A percentile compares a stretch with the other conserved stretches of the same genome.
Evolutionary conservation across 805 yeast species (phyloP).

Genomic region (Candida pini): DNA sequence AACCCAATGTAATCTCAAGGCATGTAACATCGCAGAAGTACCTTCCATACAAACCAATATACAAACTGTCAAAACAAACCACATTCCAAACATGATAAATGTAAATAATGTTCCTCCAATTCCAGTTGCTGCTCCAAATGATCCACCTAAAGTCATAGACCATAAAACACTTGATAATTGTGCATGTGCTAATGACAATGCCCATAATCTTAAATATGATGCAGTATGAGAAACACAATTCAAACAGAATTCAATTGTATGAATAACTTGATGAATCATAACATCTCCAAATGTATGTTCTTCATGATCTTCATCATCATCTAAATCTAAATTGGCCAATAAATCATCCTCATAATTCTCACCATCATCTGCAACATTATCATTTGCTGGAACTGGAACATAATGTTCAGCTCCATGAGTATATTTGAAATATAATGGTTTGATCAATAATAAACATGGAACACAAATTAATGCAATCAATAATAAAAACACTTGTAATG

Average conservation of each 20-base stretch:
- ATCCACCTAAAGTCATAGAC: slow-evolving; percentile 86
- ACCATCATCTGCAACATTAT: slow-evolving; percentile 23
- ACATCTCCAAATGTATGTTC: slow-evolving; percentile 83
- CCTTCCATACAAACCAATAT: slow-evolving; percentile 97
- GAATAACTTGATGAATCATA: slow-evolving; percentile 95
- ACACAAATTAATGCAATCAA: slow-evolving; percentile 81
- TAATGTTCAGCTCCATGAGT: slow-evolving; percentile 50
- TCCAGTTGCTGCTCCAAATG: slow-evolving; percentile 62
- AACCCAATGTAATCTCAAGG: slow-evolving; percentile 98
- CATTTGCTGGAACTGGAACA: slow-evolving; percentile 31
- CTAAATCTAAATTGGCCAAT: slow-evolving; percentile 29
- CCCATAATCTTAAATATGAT: slow-evolving; percentile 94
- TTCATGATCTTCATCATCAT: slow-evolving; percentile 48
- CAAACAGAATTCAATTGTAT: slow-evolving; percentile 94
- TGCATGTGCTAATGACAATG: slow-evolving; percentile 93
- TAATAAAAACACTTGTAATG: slow-evolving; percentile 67
- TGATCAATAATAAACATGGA: slow-evolving; percentile 82
- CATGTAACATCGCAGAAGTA: slow-evolving; percentile 97
- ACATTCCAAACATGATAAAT: slow-evolving; percentile 82
- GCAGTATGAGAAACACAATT: slow-evolving; percentile 99
- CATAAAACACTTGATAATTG: slow-evolving; percentile 93
- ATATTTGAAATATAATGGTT: slow-evolving; percentile 54
- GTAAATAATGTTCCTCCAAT: slow-evolving; percentile 63
- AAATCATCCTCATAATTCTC: slow-evolving; percentile 32
- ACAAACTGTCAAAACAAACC: slow-evolving; percentile 89